Evolutionary conservation across 1,139 yeast species (phyloP), one percentile per base, ranked within the genome.

Genomic region (Debaryomycetaceae sp.): DNA sequence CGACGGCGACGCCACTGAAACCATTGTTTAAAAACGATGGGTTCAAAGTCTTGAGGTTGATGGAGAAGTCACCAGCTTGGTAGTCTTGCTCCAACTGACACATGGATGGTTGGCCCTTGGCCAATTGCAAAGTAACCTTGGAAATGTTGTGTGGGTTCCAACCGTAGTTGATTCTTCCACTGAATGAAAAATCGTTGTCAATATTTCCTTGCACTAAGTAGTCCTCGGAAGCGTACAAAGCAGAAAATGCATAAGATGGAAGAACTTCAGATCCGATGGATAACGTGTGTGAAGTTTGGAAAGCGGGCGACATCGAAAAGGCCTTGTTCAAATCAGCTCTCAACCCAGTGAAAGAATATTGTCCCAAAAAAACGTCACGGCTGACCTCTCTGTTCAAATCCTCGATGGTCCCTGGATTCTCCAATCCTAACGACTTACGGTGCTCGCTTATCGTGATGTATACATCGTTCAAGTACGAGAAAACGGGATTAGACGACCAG

Each of bases 291-390:
- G 96, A 86, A 45, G 95, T 87, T 75, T 94, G 98, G 84, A 94
- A 92, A 44, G 91, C 95, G 44, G 98, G 98, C 64, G 83, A 81
- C 78, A 91, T 78, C 50, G 87, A 73, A 60, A 94, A 88, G 18
- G 92, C 89, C 76, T 92, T 92, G 72, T 88, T 87, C 57, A 92
- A 79, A 64, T 92, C 98, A 43, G 98, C 98, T 65, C 96, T 85
- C 58, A 94, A 78, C 45, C 99, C 99, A 36, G 96, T 86, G 78
- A 92, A 92, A 67, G 84, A 83, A 71, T 87, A 87, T 62, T 89
- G 95, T 61, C 78, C 81, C 59, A 89, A 78, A 62, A 92, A 88
- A 31, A 91, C 97, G 63, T 91, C 98, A 67, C 92, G 83, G 50
- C 91, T 72, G 43, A 89, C 96, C 68, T 92, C 98, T 70, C 88